These are phyloP conservation scores for Suillus placidus DNA, from an alignment of 768 basidiomycete species.

Conservation along the genomic window DNA sequence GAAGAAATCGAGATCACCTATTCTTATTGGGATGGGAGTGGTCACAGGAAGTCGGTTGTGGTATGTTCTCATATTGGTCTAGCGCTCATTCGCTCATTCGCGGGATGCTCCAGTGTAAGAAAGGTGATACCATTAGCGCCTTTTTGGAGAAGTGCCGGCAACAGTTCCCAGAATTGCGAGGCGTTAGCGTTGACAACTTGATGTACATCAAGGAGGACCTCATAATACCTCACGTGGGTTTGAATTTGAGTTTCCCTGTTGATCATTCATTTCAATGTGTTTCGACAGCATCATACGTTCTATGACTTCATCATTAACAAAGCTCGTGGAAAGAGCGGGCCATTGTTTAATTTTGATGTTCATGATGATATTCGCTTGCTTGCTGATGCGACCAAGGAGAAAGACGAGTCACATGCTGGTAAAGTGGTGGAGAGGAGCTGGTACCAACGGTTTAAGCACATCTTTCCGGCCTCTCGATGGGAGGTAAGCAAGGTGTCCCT, in stretches of 20 bases:
- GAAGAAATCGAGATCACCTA: slow-evolving; percentile 91
- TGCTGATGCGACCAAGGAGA: slow-evolving; percentile 93
- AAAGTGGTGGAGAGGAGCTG: slow-evolving; percentile 97
- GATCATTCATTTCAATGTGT: slow-evolving; percentile 9
- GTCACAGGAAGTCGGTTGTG: slow-evolving; percentile 88
- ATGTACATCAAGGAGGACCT: slow-evolving; percentile 99
- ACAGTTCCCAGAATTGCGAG: slow-evolving; percentile 91
- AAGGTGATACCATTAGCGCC: slow-evolving; percentile 84
- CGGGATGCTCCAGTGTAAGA: slow-evolving; percentile 76
- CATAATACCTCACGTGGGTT: slow-evolving; percentile 90
- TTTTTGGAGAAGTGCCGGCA: slow-evolving; percentile 93
- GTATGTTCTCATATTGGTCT: slow-evolving; percentile 50
- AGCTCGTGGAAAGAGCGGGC: slow-evolving; percentile 96
- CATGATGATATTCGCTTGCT: slow-evolving; percentile 97
- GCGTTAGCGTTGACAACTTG: slow-evolving; percentile 90
- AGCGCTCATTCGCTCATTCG: background rate
- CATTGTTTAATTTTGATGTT: slow-evolving; percentile 97
- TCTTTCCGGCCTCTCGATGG: slow-evolving; percentile 96
- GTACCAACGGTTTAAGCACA: slow-evolving; percentile 96
- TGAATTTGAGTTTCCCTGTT: background rate
- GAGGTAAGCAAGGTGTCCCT: slow-evolving; percentile 66
- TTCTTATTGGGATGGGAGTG: slow-evolving; percentile 98
- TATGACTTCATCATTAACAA: slow-evolving; percentile 99
- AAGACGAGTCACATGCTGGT: slow-evolving; percentile 98
- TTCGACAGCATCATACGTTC: slow-evolving; percentile 89